These are phyloP conservation scores for Penicillium flavigenum DNA, from an alignment of 495 filamentous ascomycete species.

Conservation along the genomic window DNA sequence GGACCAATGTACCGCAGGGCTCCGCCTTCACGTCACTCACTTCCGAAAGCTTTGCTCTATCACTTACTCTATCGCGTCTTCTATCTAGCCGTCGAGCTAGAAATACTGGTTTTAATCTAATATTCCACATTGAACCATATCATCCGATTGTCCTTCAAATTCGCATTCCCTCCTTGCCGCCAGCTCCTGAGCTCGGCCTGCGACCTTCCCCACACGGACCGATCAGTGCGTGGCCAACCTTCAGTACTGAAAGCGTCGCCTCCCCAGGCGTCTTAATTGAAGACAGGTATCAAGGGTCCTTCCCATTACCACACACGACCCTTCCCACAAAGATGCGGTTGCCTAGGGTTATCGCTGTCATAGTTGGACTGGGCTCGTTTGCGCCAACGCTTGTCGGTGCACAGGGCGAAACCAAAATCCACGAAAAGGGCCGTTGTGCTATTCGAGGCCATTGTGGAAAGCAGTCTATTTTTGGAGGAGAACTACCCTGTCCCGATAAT, in stretches of 20 bases:
- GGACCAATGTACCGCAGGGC: constrained; percentile 18
- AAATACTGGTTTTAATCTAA: background rate
- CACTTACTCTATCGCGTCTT: background rate
- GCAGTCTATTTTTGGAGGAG: constrained; percentile 78
- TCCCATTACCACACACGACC: background rate
- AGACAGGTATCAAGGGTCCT: background rate
- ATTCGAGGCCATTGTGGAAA: constrained; percentile 89
- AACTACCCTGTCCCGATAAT: constrained; percentile 95
- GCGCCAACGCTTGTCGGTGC: constrained; percentile 30
- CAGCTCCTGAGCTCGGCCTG: constrained; percentile 11
- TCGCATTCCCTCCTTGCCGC: background rate
- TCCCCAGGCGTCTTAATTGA: background rate
- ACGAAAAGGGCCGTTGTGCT: constrained; percentile 87
- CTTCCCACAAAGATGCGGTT: constrained; percentile 36
- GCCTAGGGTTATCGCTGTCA: constrained; percentile 28
- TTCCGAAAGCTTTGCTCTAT: constrained; percentile 2
- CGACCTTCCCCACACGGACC: constrained; percentile 12
- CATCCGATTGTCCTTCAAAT: background rate
- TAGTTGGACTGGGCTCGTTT: constrained; percentile 36
- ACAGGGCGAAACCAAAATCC: constrained; percentile 58
- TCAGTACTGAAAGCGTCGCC: constrained; percentile 5
- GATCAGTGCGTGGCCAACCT: constrained; percentile 13
- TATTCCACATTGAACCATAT: background rate
- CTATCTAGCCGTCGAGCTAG: background rate
- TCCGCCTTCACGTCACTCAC: constrained; percentile 26